Percentiles rank a stretch among this genome's conserved stretches.
phyloP scores from a whole-genome alignment of 371 early-diverging fungal genomes.

The Circinella minor region DNA sequence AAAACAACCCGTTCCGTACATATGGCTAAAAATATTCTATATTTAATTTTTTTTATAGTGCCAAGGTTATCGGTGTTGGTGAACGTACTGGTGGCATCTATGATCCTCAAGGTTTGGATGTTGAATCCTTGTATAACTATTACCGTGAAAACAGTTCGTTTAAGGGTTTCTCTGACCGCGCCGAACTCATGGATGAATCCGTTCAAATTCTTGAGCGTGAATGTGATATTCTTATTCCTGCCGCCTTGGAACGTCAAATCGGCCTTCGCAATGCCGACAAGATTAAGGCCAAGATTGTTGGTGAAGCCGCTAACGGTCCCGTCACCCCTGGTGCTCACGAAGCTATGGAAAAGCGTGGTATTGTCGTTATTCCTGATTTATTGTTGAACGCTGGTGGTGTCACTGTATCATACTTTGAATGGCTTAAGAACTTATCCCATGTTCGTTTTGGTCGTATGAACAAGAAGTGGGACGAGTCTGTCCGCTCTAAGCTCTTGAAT shows the following conservation, averaged over 20 bases:
- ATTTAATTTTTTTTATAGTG: slow-evolving; percentile 35
- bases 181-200: slow-evolving; percentile 64
- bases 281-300: slow-evolving; percentile 87
- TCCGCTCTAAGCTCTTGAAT: slow-evolving; percentile 75
- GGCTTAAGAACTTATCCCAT: slow-evolving; percentile 87
- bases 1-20: too few species aligned
- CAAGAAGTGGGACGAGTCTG: slow-evolving; percentile 89
- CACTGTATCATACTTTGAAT: slow-evolving; percentile 84
- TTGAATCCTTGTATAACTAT: slow-evolving; percentile 74
- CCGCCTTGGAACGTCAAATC: slow-evolving; percentile 89
- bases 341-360: slow-evolving; percentile 66
- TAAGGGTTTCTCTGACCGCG: slow-evolving; percentile 68
- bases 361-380: slow-evolving; percentile 82
- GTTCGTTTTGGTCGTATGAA: slow-evolving; percentile 92
- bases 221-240: slow-evolving; percentile 87
- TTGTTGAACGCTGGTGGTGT: slow-evolving; percentile 90
- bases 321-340: slow-evolving; percentile 84
- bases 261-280: slow-evolving; percentile 76
- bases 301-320: slow-evolving; percentile 91
- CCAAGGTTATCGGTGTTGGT: slow-evolving; percentile 82
- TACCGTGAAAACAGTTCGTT: slow-evolving; percentile 71
- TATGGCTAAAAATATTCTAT: neutral
- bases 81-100: slow-evolving; percentile 78
- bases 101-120: slow-evolving; percentile 73
- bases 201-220: slow-evolving; percentile 75